Evolutionary conservation across 2,329 filamentous ascomycete genomes (phyloP), one percentile per base, ranked within the genome.

Genomic region (Akanthomyces dipterigenus): DNA sequence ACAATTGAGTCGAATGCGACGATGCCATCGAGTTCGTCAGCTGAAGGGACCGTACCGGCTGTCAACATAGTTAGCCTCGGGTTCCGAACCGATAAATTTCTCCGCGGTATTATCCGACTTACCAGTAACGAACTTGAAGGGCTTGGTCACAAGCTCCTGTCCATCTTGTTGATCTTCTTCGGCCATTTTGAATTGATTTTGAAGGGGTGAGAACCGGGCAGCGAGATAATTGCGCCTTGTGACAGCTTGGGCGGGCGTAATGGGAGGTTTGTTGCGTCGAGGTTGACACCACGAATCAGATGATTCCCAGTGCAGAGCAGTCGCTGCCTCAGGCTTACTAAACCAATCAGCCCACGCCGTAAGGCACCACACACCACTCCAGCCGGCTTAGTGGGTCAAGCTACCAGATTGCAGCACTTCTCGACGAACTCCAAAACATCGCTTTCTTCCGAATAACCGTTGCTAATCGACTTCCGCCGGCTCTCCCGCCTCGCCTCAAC

Each of bases 81-180:
- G 67, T 66, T 67, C 61, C 67, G 63, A 62, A 72, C 73, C 70
- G 71, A 70, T 61, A 57, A 59, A 57, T 60, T 62, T 63, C 40
- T 61, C 55, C 49, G 72, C 72, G 73, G 72, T 71, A 72, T 73
- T 72, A 73, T 73, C 67, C 63, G 63, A 77, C 91, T 78, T 86
- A 96, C 93, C 93, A 82, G 93, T 98, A 75, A 98, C 95, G 82
- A 98, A 98, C 90, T 99, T 99, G 89, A 99, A 99, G 80, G 96
- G 96, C 88, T 97, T 99, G 81, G 93, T 97, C 70, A 84, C 83
- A 78, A 84, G 83, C 78, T 96, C 90, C 71, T 78, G 72, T 75
- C 86, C 83, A 73, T 91, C 88, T 75, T 78, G 72, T 75, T 86
- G 83, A 73, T 91, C 88, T 75, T 90, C 90, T 73, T 96, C 91